Conservation (phyloP, 1,284 basidiomycete genomes). For the Trichosporon faecale region DNA sequence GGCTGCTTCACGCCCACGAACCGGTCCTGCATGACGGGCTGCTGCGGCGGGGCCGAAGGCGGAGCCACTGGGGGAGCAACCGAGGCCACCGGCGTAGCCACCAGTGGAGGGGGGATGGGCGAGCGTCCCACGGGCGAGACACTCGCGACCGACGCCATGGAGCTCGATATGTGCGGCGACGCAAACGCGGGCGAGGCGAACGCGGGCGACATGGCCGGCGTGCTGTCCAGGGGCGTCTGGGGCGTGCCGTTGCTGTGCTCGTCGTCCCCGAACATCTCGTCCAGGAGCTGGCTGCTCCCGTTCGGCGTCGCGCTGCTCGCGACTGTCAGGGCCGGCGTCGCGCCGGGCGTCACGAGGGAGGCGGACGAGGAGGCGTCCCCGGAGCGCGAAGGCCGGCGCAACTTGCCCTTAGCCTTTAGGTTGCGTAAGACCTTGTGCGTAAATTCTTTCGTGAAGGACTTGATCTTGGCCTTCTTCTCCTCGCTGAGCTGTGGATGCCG, state of each 20-base stretch:
- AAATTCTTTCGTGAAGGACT: constrained; percentile 88
- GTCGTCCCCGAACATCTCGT: constrained; percentile 28
- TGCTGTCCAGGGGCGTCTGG: constrained; percentile 16
- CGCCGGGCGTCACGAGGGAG: neutral
- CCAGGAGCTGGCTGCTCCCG: constrained; percentile 14
- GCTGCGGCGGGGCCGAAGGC: no score
- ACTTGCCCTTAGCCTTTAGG: constrained; percentile 48
- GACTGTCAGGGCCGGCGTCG: constrained; percentile 13
- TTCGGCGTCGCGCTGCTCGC: constrained; percentile 5
- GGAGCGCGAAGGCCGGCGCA: constrained; percentile 18
- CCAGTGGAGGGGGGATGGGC: neutral
- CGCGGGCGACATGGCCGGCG: neutral
- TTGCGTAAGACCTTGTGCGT: constrained; percentile 52
- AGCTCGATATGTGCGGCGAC: neutral
- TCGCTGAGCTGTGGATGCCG: constrained; percentile 73
- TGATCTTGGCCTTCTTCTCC: constrained; percentile 85
- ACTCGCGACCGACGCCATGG: neutral
- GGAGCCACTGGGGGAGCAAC: no score
- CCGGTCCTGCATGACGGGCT: constrained; percentile 19
- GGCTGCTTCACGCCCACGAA: constrained; percentile 9
- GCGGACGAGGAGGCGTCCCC: neutral
- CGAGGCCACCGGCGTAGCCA: no score
- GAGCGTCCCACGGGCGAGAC: constrained; percentile 8
- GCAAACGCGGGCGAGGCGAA: neutral
- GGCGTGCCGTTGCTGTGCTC: neutral